Base-by-base conservation (phyloP, 2,329 filamentous ascomycete genomes). In the Curvularia verruculosa region DNA sequence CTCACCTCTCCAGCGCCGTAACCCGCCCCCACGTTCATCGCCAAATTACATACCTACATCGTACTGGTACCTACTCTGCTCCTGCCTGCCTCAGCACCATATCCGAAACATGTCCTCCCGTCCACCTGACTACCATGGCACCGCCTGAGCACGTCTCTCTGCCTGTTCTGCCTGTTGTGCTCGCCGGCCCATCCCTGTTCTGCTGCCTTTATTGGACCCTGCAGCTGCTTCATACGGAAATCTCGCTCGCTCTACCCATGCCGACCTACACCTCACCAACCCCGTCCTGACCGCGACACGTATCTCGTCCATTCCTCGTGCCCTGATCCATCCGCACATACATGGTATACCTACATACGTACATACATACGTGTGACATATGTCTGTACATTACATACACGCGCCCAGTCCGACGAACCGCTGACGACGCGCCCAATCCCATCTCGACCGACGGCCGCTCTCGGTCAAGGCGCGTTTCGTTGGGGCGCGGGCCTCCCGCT, bases 171-270 rank as follows among this genome's bases (percentile, higher is more conserved):
- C 29, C 29, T 34, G 29, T 12, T 9, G 12, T 34, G 10, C 31
- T 12, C 40, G 13, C 40, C 21, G 5, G 40, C 40, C 40, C 40
- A 43, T 26, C 21, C 43, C 43, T 21, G 43, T 23, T 47, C 44
- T 31, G 26, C 52, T 59, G 57, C 49, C 56, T 62, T 60, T 44
- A 65, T 64, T 69, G 65, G 68, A 70, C 68, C 68, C 67, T 71
- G 68, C 64, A 70, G 66, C 58, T 53, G 64, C 64, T 59, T 62
- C 61, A 59, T 44, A 43, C 49, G 61, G 60, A 29, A 47, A 59
- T 44, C 37, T 52, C 26, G 10, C n/a, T n/a, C n/a, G n/a, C n/a
- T n/a, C n/a, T n/a, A n/a, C n/a, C n/a, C n/a, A n/a, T n/a, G n/a
- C n/a, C n/a, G n/a, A n/a, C n/a, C n/a, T n/a, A n/a, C n/a, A 29